Evolutionary conservation across 176 grass and related monocot genomes (phyloP).

Genomic region (Zizania latifolia): DNA sequence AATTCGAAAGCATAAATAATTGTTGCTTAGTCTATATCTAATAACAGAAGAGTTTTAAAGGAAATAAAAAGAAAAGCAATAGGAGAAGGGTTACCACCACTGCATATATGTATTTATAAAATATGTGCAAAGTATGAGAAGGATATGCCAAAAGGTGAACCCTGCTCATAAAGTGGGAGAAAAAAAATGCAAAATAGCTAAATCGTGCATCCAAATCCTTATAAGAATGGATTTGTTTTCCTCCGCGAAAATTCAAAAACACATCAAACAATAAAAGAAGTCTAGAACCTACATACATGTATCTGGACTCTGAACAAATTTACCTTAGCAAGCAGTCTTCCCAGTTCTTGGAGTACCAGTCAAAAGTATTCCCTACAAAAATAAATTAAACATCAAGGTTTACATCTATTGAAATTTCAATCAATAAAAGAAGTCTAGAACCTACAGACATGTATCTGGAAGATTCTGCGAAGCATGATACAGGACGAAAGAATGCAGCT

Average conservation of each 20-base stretch:
- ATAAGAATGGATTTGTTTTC: not conserved
- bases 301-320: constrained; percentile 23
- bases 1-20: not conserved
- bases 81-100: not conserved
- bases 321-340: constrained; percentile 95
- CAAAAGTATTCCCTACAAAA: constrained; percentile 85
- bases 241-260: not conserved
- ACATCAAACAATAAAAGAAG: constrained; percentile 18
- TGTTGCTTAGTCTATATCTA: not conserved
- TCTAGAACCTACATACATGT: too few relatives aligned
- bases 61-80: not conserved
- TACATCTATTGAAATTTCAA: constrained; percentile 1
- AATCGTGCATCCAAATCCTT: not conserved
- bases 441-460: not conserved
- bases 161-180: not conserved
- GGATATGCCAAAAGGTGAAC: not conserved
- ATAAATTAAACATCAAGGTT: constrained; percentile 9
- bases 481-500: constrained; percentile 17
- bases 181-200: not conserved
- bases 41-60: not conserved
- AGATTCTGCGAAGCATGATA: not conserved
- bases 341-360: constrained; percentile 94
- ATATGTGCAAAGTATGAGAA: too few relatives aligned
- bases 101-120: not conserved
- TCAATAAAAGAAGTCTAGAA: not conserved